Conservation (phyloP, 176 grass and related monocot genomes). For the Dendrocalamus sinicus region DNA sequence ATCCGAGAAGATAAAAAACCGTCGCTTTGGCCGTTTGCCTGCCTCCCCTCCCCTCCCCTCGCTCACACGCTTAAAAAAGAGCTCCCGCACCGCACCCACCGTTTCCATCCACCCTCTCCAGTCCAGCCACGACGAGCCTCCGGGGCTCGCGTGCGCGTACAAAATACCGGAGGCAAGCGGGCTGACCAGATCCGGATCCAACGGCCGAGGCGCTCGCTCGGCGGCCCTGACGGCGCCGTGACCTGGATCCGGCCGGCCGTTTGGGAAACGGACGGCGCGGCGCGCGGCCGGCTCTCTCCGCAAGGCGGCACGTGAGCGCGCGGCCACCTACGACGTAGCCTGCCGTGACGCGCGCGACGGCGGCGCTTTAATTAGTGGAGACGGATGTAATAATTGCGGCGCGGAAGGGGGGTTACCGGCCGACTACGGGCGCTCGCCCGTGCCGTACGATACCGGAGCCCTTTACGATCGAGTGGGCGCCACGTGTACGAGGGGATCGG, state of each 20-base stretch:
- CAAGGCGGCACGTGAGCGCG: neutral
- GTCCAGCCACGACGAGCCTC: neutral
- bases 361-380: neutral
- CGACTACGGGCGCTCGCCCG: neutral
- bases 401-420: neutral
- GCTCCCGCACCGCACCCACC: neutral
- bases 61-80: neutral
- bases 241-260: neutral
- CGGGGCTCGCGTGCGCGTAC: neutral
- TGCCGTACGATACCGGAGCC: neutral
- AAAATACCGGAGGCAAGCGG: neutral
- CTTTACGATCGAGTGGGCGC: neutral
- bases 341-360: neutral
- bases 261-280: neutral
- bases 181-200: constrained; percentile 24
- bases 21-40: constrained; percentile 28
- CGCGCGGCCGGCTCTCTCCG: neutral
- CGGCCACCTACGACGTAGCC: neutral
- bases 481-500: neutral
- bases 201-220: neutral
- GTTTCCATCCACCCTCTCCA: neutral
- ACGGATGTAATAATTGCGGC: neutral
- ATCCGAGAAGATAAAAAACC: constrained; percentile 10
- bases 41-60: neutral
- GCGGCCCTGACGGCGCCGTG: neutral